Base-by-base conservation (phyloP, 345 rosid genomes). In the Aethionema arabicum region DNA sequence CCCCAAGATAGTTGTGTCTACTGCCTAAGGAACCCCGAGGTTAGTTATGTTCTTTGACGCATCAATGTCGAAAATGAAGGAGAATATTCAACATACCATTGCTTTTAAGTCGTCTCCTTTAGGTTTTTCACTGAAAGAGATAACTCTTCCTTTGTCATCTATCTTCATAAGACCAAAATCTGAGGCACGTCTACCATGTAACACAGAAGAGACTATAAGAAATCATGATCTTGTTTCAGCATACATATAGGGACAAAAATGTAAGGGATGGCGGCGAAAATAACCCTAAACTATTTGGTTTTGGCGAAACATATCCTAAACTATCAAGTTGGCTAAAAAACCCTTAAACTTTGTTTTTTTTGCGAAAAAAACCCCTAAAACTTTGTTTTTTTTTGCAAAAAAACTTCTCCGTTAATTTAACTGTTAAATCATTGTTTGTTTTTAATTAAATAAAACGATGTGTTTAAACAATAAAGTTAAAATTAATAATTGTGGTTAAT, bases 91-190 rank as follows among this genome's bases (percentile, higher is more conserved):
- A 49, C 45, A 15, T 75, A 86, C 98, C 96, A 87, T 92, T 64
- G 84, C 88, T 76, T 89, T 89, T 54, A 92, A 83, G 4, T 84
- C 83, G 11, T 13, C 45, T 69, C 95, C 98, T 81, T 42, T 92
- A 15, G 98, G 97, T 78, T 92, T 92, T 80, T 92, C 97, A 58
- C 91, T 85, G 79, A 92, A 92, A 5, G 85, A 85, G 48, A 85
- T 72, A 59, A 92, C 70, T 70, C 85, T 83, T 74, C 95, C 98
- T 56, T 81, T 87, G 32, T 80, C 80, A 83, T 92, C 87, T 49
- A 92, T 89, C 88, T 87, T 92, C 98, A 92, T 87, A 29, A 92
- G 84, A 67, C 98, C 98, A 56, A 92, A 92, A 68, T 87, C 95
- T 59, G 98, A 87, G 74, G 98, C 98, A 69, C 97, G 96, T 59